Evolutionary conservation across 1,139 yeast species (phyloP).

Genomic region (Pichia sp.): DNA sequence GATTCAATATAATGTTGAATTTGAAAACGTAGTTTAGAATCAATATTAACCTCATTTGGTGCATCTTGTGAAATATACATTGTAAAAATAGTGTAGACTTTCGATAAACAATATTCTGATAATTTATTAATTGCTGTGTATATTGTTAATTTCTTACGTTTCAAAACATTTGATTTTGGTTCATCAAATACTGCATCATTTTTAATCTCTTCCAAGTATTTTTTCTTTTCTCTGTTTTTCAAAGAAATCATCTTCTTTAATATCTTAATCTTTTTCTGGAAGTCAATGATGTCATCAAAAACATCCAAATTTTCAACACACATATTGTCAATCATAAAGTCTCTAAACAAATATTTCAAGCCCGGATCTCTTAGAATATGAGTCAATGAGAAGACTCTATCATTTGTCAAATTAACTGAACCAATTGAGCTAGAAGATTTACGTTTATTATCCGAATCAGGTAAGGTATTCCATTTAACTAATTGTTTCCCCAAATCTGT

Average conservation of each 20-base stretch:
- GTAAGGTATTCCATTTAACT: conserved; percentile 11
- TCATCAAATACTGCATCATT: conserved; percentile 3
- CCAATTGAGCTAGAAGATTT: not conserved
- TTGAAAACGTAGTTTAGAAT: conserved; percentile 45
- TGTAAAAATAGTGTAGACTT: conserved; percentile 58
- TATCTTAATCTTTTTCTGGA: conserved; percentile 32
- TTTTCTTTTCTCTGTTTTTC: conserved; percentile 18
- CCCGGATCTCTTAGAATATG: conserved; percentile 73
- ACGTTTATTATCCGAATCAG: not conserved
- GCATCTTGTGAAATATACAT: conserved; percentile 65
- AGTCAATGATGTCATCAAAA: conserved; percentile 50
- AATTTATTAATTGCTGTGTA: conserved; percentile 37
- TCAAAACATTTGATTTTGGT: conserved; percentile 6
- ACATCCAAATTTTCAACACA: conserved; percentile 77
- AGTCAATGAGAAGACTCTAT: conserved; percentile 30
- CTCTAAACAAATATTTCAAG: conserved; percentile 56
- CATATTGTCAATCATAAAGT: conserved; percentile 53
- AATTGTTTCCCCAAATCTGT: conserved; percentile 19
- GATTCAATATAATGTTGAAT: conserved; percentile 31
- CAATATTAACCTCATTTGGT: conserved; percentile 66
- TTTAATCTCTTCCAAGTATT: conserved; percentile 4
- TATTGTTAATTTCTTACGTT: conserved; percentile 18
- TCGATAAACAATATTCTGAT: conserved; percentile 47
- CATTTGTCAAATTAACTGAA: not conserved
- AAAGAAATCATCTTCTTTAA: conserved; percentile 29